Conservation (phyloP, 202 grass and related monocot species). For the Thinopyrum obtusiflorum region DNA sequence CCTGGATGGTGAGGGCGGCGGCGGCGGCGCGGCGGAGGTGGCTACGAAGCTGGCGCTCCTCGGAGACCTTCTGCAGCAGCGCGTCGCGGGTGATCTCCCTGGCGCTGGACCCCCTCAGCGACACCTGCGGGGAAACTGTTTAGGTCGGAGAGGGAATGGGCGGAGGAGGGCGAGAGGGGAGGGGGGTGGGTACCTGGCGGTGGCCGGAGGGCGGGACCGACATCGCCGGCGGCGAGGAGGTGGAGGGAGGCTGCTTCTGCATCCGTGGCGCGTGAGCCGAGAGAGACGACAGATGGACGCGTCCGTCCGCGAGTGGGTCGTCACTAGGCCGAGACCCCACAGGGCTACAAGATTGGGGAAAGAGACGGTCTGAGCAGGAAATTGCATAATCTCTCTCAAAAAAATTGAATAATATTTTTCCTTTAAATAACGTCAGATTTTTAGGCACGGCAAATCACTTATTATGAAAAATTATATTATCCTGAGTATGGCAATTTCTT, state of each 20-base stretch:
- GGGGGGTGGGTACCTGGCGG: conserved; percentile 34
- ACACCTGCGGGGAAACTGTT: conserved; percentile 46
- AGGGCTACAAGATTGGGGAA: background rate
- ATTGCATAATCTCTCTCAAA: too few relatives aligned
- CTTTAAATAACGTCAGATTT: too few relatives aligned
- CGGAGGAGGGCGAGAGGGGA: background rate
- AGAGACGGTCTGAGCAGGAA: too few relatives aligned
- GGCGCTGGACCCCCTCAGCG: conserved; percentile 79
- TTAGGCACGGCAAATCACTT: too few relatives aligned
- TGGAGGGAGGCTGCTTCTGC: background rate
- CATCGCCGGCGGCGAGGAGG: conserved; percentile 46
- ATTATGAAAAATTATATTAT: too few relatives aligned
- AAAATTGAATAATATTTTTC: too few relatives aligned
- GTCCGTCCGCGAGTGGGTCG: background rate
- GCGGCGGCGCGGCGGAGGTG: conserved; percentile 74
- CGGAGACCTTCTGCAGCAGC: conserved; percentile 84
- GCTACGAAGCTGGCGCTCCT: conserved; percentile 79
- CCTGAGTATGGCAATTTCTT: too few relatives aligned
- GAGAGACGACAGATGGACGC: conserved; percentile 1
- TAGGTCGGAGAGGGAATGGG: background rate
- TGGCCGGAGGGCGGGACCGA: conserved; percentile 52
- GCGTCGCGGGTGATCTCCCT: conserved; percentile 90
- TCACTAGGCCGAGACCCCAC: background rate
- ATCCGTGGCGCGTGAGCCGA: background rate
- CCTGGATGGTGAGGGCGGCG: conserved; percentile 80